Percentiles rank a stretch among this genome's conserved stretches.
These are phyloP conservation scores for Beauveria sp. DNA, from an alignment of 2,329 filamentous ascomycete species.

Conservation along the genomic window DNA sequence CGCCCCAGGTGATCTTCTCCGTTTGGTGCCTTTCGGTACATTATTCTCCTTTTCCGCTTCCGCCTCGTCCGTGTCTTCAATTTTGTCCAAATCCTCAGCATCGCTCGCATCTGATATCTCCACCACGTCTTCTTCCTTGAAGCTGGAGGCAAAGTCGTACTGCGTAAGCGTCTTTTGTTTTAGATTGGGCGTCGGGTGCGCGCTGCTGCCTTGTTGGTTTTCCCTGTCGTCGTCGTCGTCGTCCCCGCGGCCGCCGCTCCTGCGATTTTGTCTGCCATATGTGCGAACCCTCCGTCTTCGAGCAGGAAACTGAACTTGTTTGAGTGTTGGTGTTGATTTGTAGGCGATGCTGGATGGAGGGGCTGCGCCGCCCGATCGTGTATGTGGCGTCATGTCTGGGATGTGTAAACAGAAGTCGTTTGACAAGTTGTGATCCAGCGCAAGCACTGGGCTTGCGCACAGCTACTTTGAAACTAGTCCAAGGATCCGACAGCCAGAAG, in stretches of 20 bases:
- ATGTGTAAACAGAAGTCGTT: neutral
- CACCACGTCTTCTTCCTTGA: constrained; percentile 24
- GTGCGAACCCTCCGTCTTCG: constrained; percentile 27
- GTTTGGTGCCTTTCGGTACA: constrained; percentile 3
- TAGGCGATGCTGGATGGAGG: constrained; percentile 30
- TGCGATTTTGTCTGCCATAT: constrained; percentile 19
- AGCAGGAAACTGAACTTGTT: constrained; percentile 32
- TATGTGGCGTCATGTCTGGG: constrained; percentile 27
- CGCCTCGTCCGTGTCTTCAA: neutral
- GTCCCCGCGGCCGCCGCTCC: constrained; percentile 14
- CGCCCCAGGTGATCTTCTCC: neutral
- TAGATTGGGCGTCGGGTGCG: constrained; percentile 13
- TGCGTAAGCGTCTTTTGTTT: constrained; percentile 37
- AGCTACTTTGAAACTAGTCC: neutral
- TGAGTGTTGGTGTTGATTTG: constrained; percentile 28
- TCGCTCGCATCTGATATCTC: constrained; percentile 14
- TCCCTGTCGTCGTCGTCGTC: constrained; percentile 30
- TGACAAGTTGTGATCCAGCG: neutral
- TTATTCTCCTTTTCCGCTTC: constrained; percentile 16
- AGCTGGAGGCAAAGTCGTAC: constrained; percentile 31
- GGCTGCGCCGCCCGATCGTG: constrained; percentile 29
- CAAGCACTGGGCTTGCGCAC: neutral
- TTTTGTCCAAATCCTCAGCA: constrained; percentile 6
- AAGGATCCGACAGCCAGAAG: neutral
- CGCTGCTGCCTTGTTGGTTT: constrained; percentile 27